Percentiles rank a stretch among this genome's conserved stretches.
phyloP scores from a whole-genome alignment of 345 rosid genomes.

The Murraya koenigii region DNA sequence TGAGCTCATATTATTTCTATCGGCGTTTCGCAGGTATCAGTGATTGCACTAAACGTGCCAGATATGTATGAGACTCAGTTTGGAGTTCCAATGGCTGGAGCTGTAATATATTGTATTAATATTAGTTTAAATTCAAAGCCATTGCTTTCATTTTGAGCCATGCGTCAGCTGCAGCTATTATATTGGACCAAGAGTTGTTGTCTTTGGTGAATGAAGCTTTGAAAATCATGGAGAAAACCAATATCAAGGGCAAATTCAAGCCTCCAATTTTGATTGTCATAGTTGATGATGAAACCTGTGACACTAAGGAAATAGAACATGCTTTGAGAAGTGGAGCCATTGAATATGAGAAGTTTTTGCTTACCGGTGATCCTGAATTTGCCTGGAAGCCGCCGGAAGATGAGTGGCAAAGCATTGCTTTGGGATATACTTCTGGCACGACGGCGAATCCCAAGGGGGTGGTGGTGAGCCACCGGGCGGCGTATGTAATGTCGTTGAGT shows the following conservation, averaged over 20 bases:
- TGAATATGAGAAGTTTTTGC: conserved; percentile 79
- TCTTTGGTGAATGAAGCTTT: conserved; percentile 69
- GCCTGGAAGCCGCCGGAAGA: conserved; percentile 83
- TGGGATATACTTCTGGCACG: conserved; percentile 94
- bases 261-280: conserved; percentile 67
- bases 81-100: conserved; percentile 93
- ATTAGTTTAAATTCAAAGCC: conserved; percentile 71
- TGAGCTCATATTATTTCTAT: background rate
- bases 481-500: conserved; percentile 72
- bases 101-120: conserved; percentile 74
- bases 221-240: conserved; percentile 50
- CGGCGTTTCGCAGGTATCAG: conserved; percentile 53
- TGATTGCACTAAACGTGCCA: conserved; percentile 81
- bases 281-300: conserved; percentile 61
- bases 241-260: conserved; percentile 39
- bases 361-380: conserved; percentile 65
- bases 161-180: conserved; percentile 55
- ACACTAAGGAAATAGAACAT: conserved; percentile 37
- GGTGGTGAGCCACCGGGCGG: conserved; percentile 81
- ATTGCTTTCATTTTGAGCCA: conserved; percentile 82
- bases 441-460: conserved; percentile 92
- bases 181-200: conserved; percentile 87
- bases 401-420: conserved; percentile 94
- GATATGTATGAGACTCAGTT: conserved; percentile 87
- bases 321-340: conserved; percentile 75